A percentile compares a stretch with the other conserved stretches of the same genome.
phyloP scores from a whole-genome alignment of 225 moss, liverwort and hornwort genomes.

The Thuidium tamariscinum region DNA sequence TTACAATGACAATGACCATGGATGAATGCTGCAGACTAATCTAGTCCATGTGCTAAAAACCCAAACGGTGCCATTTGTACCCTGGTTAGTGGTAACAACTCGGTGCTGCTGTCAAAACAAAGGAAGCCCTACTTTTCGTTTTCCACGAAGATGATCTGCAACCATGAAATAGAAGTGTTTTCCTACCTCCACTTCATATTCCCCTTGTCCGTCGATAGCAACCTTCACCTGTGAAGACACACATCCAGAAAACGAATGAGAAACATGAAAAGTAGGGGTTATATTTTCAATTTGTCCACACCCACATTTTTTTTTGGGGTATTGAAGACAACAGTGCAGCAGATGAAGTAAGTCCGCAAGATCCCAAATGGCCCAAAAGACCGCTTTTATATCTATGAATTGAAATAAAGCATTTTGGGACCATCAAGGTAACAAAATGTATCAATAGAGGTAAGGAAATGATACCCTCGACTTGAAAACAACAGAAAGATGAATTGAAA shows the following conservation, averaged over 20 bases:
- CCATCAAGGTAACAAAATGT: background rate
- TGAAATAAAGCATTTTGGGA: background rate
- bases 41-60: background rate
- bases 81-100: background rate
- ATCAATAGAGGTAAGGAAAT: background rate
- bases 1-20: background rate
- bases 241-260: background rate
- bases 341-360: background rate
- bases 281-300: background rate
- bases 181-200: conserved; percentile 48
- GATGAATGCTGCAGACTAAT: background rate
- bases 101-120: background rate
- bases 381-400: background rate
- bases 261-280: background rate
- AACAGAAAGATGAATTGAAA: background rate
- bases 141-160: conserved; percentile 33
- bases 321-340: background rate
- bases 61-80: background rate
- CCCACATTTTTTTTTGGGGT: background rate
- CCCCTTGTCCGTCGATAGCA: conserved; percentile 57
- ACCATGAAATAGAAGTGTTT: conserved; percentile 66
- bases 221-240: conserved; percentile 46
- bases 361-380: background rate
- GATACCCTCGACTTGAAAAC: background rate
- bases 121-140: background rate